Conservation (phyloP, 2,329 filamentous ascomycete genomes). For the Colletotrichum filicis region DNA sequence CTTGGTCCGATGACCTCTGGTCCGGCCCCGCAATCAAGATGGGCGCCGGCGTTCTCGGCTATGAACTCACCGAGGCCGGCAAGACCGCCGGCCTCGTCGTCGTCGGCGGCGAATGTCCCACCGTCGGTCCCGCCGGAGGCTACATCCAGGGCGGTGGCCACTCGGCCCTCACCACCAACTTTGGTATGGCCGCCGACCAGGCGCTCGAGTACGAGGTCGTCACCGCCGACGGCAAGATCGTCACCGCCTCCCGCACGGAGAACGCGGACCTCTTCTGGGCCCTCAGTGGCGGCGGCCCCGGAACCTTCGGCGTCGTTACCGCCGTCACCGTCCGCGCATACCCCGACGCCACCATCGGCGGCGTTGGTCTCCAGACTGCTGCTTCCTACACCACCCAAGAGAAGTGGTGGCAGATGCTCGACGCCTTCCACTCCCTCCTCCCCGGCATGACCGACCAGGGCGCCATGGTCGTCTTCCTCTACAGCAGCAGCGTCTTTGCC, state of each 20-base stretch:
- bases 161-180: slow-evolving; percentile 60
- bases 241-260: slow-evolving; percentile 56
- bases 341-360: slow-evolving; percentile 53
- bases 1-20: slow-evolving; percentile 55
- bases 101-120: slow-evolving; percentile 60
- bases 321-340: slow-evolving; percentile 66
- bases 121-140: slow-evolving; percentile 69
- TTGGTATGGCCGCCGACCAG: slow-evolving; percentile 70
- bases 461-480: slow-evolving; percentile 59
- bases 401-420: slow-evolving; percentile 60
- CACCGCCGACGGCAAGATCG: slow-evolving; percentile 58
- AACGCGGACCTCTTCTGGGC: slow-evolving; percentile 74
- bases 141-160: slow-evolving; percentile 72
- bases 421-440: slow-evolving; percentile 52
- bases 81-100: slow-evolving; percentile 42
- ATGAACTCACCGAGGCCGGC: slow-evolving; percentile 48
- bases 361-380: slow-evolving; percentile 50
- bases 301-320: slow-evolving; percentile 67
- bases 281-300: slow-evolving; percentile 67
- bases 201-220: slow-evolving; percentile 67
- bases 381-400: slow-evolving; percentile 42
- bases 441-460: slow-evolving; percentile 61
- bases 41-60: slow-evolving; percentile 62
- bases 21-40: slow-evolving; percentile 61
- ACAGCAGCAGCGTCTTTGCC: slow-evolving; percentile 57